These are phyloP conservation scores for Calvatia gigantea DNA, from an alignment of 768 basidiomycete species.

Conservation along the genomic window DNA sequence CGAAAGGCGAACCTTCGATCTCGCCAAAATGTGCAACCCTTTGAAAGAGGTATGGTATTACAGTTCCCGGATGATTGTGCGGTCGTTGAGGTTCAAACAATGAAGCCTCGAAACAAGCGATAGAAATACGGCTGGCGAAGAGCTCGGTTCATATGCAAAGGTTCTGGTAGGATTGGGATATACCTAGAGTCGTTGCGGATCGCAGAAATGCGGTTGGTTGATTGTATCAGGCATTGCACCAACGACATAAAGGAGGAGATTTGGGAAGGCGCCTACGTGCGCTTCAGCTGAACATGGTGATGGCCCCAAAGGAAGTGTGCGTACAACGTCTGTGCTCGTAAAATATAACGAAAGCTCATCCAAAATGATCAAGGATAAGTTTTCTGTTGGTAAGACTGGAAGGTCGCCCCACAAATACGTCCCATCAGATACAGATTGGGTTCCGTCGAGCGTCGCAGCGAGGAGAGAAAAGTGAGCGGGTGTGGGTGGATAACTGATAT, in stretches of 20 bases:
- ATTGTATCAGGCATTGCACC: conserved; percentile 6
- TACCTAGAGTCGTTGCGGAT: background rate
- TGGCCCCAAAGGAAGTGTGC: conserved; percentile 9
- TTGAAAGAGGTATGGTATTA: background rate
- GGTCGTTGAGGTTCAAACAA: background rate
- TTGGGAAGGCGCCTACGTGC: background rate
- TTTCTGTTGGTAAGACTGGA: conserved; percentile 14
- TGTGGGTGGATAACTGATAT: conserved; percentile 58
- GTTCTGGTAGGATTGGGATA: background rate
- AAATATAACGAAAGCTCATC: conserved; percentile 62
- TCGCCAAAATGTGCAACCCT: background rate
- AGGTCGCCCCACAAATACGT: conserved; percentile 1
- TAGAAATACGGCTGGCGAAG: background rate
- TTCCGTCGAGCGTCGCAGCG: conserved; percentile 42
- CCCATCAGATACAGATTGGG: background rate
- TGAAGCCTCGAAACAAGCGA: conserved; percentile 9
- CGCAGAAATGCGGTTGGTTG: background rate
- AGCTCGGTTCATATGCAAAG: background rate
- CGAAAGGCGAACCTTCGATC: background rate
- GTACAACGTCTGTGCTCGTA: conserved; percentile 6
- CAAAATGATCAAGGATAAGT: conserved; percentile 46
- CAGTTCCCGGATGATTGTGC: background rate
- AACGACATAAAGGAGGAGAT: background rate
- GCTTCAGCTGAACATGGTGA: background rate
- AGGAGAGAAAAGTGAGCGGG: conserved; percentile 52